Base-by-base conservation (phyloP, 2,329 filamentous ascomycete species). In the Sporothrix dimorphospora region DNA sequence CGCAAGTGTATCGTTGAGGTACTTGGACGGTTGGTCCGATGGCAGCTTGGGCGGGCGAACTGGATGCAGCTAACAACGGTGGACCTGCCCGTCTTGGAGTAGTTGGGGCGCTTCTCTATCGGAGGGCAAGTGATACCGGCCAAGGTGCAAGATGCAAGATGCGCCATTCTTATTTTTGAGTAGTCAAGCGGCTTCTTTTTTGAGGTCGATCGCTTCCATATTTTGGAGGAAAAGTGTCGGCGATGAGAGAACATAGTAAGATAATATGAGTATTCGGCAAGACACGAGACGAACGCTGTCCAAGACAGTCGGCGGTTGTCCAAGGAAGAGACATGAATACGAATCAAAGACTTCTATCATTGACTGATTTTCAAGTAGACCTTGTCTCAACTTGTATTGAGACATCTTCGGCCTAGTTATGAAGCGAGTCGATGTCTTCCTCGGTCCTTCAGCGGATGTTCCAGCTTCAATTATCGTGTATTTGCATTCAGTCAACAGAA, bases 21-120 rank as follows among this genome's bases (percentile, higher is more conserved):
- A 11, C 4, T 4, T 66, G 12, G 24, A 34, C 42, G 11, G 2
- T 49, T 34, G 38, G 59, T 12, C 65, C 45, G 65, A 67, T 67
- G 65, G 63, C 65, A 53, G 27, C 27, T 27, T 67, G 65, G 45
- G 45, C 65, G 65, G 65, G 12, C 65, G 21, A 9, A 16, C 3
- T 21, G 34, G 65, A 53, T 67, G 45, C 45, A 67, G 65, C 65
- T 53, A 67, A 34, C 65, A 53, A 19, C 65, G 65, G 45, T 30
- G 42, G 27, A 67, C 65, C 65, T 67, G 65, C 65, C 65, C 27
- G 45, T 67, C 65, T 67, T 51, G 65, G 45, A 38, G n/a, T 51
- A 51, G 59, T 65, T 14, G 27, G 24, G 9, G 45, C 14, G 63
- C 14, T n/a, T 8, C n/a, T 45, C n/a, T n/a, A n/a, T n/a, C n/a